Conservation (phyloP, 106 monocot species). For the Dendrobium officinale region DNA sequence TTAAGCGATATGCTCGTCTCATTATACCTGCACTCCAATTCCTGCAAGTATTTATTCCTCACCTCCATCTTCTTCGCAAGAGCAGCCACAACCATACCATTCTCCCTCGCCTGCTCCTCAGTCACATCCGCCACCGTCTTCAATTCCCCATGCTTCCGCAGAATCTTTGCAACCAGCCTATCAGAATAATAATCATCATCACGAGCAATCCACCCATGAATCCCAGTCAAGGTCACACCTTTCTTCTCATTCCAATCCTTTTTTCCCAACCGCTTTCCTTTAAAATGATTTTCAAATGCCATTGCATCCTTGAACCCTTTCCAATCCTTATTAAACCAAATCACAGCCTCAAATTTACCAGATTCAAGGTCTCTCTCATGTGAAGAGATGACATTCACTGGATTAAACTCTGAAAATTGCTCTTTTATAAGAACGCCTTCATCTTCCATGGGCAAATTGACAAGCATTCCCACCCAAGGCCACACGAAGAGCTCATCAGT, state of each 20-base stretch:
- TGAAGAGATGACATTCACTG: conserved; percentile 34
- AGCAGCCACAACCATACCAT: conserved; percentile 36
- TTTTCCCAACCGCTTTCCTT: conserved; percentile 35
- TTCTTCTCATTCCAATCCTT: conserved; percentile 56
- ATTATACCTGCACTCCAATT: conserved; percentile 31
- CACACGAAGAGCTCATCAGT: conserved; percentile 49
- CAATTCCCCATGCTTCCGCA: conserved; percentile 55
- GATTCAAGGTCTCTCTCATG: conserved; percentile 34
- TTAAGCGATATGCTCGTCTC: conserved; percentile 21
- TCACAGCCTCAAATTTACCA: conserved; percentile 42
- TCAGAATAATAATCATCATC: conserved; percentile 42
- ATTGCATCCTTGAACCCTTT: conserved; percentile 76
- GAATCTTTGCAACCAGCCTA: conserved; percentile 35
- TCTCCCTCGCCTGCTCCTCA: conserved; percentile 36
- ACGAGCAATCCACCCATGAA: conserved; percentile 73
- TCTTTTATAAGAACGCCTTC: conserved; percentile 34
- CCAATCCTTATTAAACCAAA: conserved; percentile 66
- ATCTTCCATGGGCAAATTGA: conserved; percentile 46
- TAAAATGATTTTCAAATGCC: conserved; percentile 74
- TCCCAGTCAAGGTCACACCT: conserved; percentile 1
- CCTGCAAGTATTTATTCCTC: conserved; percentile 25
- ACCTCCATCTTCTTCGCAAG: conserved; percentile 34
- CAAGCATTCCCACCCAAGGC: conserved; percentile 80
- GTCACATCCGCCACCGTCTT: conserved; percentile 46
- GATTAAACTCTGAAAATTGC: conserved; percentile 53